Evolutionary conservation across 306 rosid species (phyloP).

Genomic region (Quillaja saponaria): DNA sequence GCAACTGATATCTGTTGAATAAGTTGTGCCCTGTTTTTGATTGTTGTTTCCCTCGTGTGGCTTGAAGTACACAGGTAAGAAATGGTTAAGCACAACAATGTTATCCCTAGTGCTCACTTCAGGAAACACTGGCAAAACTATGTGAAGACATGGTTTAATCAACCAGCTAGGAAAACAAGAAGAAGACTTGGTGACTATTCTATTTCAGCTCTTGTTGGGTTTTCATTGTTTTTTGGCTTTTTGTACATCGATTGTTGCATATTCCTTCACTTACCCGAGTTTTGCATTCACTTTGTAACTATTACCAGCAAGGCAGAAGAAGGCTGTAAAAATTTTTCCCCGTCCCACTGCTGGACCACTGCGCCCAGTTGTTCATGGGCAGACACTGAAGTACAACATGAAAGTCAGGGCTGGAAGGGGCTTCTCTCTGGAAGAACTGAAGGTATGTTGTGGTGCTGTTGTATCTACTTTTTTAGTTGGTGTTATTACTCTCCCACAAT

Average conservation of each 20-base stretch:
- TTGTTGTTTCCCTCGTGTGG: too few species aligned
- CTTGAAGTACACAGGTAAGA: conserved; percentile 30
- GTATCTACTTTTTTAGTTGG: not conserved
- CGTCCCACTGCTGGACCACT: conserved; percentile 59
- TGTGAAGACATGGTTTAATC: conserved; percentile 69
- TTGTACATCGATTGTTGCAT: not conserved
- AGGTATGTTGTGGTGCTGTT: conserved; percentile 31
- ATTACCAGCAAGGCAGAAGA: conserved; percentile 50
- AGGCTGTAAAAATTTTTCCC: conserved; percentile 59
- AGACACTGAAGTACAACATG: conserved; percentile 63
- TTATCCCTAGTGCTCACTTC: conserved; percentile 56
- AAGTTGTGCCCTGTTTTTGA: too few species aligned
- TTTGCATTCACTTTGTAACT: not conserved
- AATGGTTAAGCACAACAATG: conserved; percentile 63
- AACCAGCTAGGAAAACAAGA: conserved; percentile 58
- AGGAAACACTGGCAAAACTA: conserved; percentile 61
- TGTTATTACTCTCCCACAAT: too few species aligned
- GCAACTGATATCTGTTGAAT: too few species aligned
- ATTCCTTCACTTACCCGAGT: not conserved
- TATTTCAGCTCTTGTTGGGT: not conserved
- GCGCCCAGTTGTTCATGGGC: conserved; percentile 59
- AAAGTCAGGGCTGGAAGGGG: conserved; percentile 64
- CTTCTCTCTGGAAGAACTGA: conserved; percentile 58
- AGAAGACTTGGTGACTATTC: conserved; percentile 47
- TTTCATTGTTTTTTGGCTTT: not conserved